Conservation (phyloP, 2,329 filamentous ascomycete genomes). For the Aspergillus hortae region DNA sequence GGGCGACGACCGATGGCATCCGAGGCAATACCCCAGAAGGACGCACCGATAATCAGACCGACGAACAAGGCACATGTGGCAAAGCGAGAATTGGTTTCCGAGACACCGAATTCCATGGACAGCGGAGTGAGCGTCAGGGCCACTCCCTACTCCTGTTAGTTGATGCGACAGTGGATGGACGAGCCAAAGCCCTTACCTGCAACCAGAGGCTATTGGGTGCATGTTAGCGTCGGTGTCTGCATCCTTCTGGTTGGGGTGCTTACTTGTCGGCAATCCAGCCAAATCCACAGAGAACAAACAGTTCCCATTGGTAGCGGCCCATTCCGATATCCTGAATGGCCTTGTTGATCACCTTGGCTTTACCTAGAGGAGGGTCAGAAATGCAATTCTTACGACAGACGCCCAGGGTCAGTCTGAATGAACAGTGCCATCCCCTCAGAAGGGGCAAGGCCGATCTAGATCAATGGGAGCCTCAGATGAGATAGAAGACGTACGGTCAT, state of each 20-base stretch:
- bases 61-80: slow-evolving; percentile 72
- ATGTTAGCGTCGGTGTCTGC: slow-evolving; percentile 10
- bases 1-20: slow-evolving; percentile 73
- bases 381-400: neutral
- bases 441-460: neutral
- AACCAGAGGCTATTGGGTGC: slow-evolving; percentile 61
- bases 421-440: too few species aligned
- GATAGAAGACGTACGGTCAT: slow-evolving; percentile 64
- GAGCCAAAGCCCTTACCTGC: slow-evolving; percentile 47
- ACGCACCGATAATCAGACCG: slow-evolving; percentile 72
- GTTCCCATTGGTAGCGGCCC: slow-evolving; percentile 80
- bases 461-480: neutral
- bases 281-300: slow-evolving; percentile 77
- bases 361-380: slow-evolving; percentile 49
- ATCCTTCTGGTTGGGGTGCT: slow-evolving; percentile 23
- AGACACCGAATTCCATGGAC: slow-evolving; percentile 66
- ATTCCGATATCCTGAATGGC: slow-evolving; percentile 86
- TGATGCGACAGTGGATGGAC: slow-evolving; percentile 9
- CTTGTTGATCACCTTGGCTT: slow-evolving; percentile 77
- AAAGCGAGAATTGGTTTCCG: slow-evolving; percentile 69
- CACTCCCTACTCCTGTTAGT: slow-evolving; percentile 54
- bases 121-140: slow-evolving; percentile 74
- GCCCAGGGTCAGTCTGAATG: neutral
- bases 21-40: slow-evolving; percentile 73
- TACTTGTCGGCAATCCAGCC: slow-evolving; percentile 86